phyloP scores from a whole-genome alignment of 371 early-diverging fungal genomes.

The Mucor mucedo region DNA sequence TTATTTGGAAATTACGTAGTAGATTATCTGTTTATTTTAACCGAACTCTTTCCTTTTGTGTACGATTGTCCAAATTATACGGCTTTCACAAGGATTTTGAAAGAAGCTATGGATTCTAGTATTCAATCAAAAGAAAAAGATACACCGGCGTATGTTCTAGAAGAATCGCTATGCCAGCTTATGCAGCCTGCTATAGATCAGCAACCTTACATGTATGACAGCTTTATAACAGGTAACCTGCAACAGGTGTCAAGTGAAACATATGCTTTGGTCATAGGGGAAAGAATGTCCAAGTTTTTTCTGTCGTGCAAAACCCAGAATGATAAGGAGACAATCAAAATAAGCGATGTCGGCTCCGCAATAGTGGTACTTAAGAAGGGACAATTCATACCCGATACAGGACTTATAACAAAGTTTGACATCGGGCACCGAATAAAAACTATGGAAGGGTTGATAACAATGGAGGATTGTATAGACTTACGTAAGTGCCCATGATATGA shows the following conservation, averaged over 20 bases:
- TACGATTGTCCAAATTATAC: background rate
- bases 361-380: too few relatives aligned
- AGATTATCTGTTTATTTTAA: background rate
- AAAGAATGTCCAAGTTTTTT: background rate
- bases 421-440: too few relatives aligned
- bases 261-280: background rate
- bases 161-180: background rate
- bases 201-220: background rate
- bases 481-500: too few relatives aligned
- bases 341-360: too few relatives aligned
- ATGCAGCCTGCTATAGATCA: background rate
- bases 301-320: too few relatives aligned
- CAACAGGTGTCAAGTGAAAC: background rate
- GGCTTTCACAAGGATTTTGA: background rate
- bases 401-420: too few relatives aligned
- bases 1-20: background rate
- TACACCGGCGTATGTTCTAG: background rate
- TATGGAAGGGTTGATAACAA: too few relatives aligned
- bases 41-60: background rate
- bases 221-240: background rate
- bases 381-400: too few relatives aligned
- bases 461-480: too few relatives aligned
- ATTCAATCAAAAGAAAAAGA: background rate
- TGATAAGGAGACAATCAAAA: too few relatives aligned
- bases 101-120: background rate